phyloP scores from a whole-genome alignment of 2,329 filamentous ascomycete genomes.

The Helminthosporium solani region DNA sequence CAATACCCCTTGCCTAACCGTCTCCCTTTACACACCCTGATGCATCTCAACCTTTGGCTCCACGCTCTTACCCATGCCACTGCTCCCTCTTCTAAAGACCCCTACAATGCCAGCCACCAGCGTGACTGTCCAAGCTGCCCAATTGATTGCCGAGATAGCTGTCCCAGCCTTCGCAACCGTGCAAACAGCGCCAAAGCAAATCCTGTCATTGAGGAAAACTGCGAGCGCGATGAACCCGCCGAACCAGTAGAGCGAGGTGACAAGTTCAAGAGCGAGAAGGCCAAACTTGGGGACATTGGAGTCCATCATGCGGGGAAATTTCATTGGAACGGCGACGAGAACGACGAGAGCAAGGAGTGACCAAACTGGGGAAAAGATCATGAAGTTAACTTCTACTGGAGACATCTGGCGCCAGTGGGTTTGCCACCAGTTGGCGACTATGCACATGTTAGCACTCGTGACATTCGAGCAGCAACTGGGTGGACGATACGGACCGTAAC shows the following conservation, averaged over 20 bases:
- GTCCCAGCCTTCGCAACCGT: conserved; percentile 62
- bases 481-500: conserved; percentile 60
- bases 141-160: conserved; percentile 67
- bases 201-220: conserved; percentile 59
- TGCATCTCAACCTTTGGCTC: conserved; percentile 42
- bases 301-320: conserved; percentile 44
- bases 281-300: conserved; percentile 58
- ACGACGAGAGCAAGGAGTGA: conserved; percentile 67
- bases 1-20: not conserved
- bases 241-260: conserved; percentile 90
- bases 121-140: conserved; percentile 51
- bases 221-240: conserved; percentile 78
- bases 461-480: not conserved
- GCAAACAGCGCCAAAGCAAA: conserved; percentile 60
- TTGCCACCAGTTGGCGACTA: conserved; percentile 59
- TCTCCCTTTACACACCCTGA: conserved; percentile 39
- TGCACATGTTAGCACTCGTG: conserved; percentile 11
- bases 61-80: conserved; percentile 10
- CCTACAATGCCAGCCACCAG: conserved; percentile 23
- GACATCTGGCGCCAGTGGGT: conserved; percentile 53
- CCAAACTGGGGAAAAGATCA: conserved; percentile 79
- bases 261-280: conserved; percentile 65
- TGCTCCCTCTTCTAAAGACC: conserved; percentile 28
- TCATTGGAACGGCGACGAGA: conserved; percentile 66
- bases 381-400: conserved; percentile 68